Base-by-base conservation (phyloP, 2,329 filamentous ascomycete genomes). In the Phialocephala sp. region DNA sequence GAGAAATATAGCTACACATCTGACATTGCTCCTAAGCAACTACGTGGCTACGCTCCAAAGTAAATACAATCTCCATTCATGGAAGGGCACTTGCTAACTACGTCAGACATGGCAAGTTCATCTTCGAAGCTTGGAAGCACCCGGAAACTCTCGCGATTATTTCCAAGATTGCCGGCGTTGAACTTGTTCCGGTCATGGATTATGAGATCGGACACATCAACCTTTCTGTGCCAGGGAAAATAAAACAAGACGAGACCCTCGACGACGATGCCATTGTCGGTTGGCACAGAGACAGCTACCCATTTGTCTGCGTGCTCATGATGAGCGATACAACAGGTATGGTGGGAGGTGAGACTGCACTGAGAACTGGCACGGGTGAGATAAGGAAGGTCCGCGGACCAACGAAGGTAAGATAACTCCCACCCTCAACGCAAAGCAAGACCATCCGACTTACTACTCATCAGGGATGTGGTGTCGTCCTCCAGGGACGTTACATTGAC, bases 141-240 rank as follows among this genome's bases (percentile, higher is more conserved):
- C 83, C 86, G 0, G 80, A 85, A 59, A 82, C 84, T 1, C 80
- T 87, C 2, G 76, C 78, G 9, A 82, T 83, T 69, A 79, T 88
- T 60, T 87, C 84, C 2, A 79, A 83, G 65, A 81, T 87, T 57
- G 85, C 86, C 24, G 85, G 85, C 9, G 79, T 88, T 22, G 86
- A 88, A 9, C 79, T 88, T 15, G 78, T 87, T 9, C 84, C 84
- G 0, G 80, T 79, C 8, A 82, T 86, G 73, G 82, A 87, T 75
- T 85, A 83, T 68, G 86, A 88, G 69, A 83, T 87, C 66, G 84
- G 81, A 22, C 83, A 87, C 70, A 82, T 86, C 76, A 89, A 89
- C 73, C 77, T 88, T 54, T 83, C 82, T 1, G 75, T 81, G 9
- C 76, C 73, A 43, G 68, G 69, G 32, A 59, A 71, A 65, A 78